A percentile compares a stretch with the other conserved stretches of the same genome.
phyloP scores from a whole-genome alignment of 164 flowering plant genomes.

The Sedum album region DNA sequence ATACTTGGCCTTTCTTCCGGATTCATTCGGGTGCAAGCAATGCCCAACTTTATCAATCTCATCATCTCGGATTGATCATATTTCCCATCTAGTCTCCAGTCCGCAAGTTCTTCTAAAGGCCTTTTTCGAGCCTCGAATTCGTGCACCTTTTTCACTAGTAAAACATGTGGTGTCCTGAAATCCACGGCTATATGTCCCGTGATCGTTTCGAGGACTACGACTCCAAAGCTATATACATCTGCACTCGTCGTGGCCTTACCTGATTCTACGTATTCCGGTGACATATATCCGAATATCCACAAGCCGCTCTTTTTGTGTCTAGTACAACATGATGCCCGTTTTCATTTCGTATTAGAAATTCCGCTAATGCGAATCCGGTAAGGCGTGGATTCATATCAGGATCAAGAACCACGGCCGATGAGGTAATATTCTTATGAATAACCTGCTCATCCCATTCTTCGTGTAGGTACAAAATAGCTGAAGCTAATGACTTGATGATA shows the following conservation, averaged over 20 bases:
- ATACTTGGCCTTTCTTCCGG: constrained; percentile 65
- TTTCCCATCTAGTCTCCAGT: constrained; percentile 41
- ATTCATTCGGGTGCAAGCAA: constrained; percentile 62
- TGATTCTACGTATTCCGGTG: constrained; percentile 78
- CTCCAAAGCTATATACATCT: constrained; percentile 85
- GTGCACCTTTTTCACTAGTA: constrained; percentile 50
- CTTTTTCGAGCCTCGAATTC: constrained; percentile 33
- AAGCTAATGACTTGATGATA: constrained; percentile 73
- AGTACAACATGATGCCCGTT: constrained; percentile 41
- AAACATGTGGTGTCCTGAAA: constrained; percentile 52
- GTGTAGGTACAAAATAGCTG: constrained; percentile 78
- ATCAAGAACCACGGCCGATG: constrained; percentile 68
- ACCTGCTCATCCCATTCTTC: constrained; percentile 98
- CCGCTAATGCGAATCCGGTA: constrained; percentile 79
- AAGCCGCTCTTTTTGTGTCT: constrained; percentile 29
- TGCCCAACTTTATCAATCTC: constrained; percentile 60
- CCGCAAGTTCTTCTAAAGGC: constrained; percentile 56
- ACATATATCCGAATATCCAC: constrained; percentile 91
- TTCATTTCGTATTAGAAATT: constrained; percentile 71
- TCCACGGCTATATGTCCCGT: constrained; percentile 76
- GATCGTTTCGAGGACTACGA: constrained; percentile 78
- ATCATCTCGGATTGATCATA: constrained; percentile 41
- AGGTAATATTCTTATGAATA: constrained; percentile 80
- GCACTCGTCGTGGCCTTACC: constrained; percentile 62
- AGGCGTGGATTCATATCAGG: constrained; percentile 84